These are phyloP conservation scores for Sporisorium exsertum DNA, from an alignment of 1,284 basidiomycete genomes.

Conservation along the genomic window DNA sequence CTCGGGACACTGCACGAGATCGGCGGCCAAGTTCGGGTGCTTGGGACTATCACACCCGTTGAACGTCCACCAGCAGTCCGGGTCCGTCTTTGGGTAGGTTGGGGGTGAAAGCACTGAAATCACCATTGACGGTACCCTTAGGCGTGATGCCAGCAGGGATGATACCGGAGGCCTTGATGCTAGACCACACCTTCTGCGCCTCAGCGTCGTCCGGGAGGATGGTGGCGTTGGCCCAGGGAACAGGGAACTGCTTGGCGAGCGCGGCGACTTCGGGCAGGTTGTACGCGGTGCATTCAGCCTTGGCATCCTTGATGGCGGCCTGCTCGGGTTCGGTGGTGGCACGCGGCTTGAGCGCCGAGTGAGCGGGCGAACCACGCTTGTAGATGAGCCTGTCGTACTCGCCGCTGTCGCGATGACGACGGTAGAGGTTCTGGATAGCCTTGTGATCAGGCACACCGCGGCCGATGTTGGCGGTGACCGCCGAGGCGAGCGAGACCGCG, in stretches of 20 bases:
- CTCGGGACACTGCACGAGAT: conserved; percentile 71
- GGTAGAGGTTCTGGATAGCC: conserved; percentile 44
- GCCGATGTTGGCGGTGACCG: conserved; percentile 54
- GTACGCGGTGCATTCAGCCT: conserved; percentile 58
- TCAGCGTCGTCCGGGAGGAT: conserved; percentile 70
- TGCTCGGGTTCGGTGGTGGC: conserved; percentile 51
- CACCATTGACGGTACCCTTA: conserved; percentile 65
- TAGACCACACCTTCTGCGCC: conserved; percentile 64
- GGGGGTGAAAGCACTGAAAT: conserved; percentile 40
- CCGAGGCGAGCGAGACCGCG: conserved; percentile 37
- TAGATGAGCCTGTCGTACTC: conserved; percentile 48
- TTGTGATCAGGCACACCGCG: conserved; percentile 50
- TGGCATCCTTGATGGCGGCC: conserved; percentile 41
- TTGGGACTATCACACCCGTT: conserved; percentile 65
- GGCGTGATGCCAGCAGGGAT: conserved; percentile 68
- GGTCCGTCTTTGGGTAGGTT: conserved; percentile 53
- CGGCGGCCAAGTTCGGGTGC: conserved; percentile 62
- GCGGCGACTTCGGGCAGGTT: conserved; percentile 50
- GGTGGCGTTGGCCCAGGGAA: conserved; percentile 68
- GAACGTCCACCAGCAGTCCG: conserved; percentile 67
- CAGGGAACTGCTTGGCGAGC: conserved; percentile 53
- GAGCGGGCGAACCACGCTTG: conserved; percentile 33
- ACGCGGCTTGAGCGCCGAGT: conserved; percentile 26
- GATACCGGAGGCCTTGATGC: conserved; percentile 64
- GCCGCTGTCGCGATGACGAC: conserved; percentile 43